A percentile compares a stretch with the other conserved stretches of the same genome.
phyloP scores from a whole-genome alignment of 2,329 filamentous ascomycete species.

The Colletotrichum sansevieriae region DNA sequence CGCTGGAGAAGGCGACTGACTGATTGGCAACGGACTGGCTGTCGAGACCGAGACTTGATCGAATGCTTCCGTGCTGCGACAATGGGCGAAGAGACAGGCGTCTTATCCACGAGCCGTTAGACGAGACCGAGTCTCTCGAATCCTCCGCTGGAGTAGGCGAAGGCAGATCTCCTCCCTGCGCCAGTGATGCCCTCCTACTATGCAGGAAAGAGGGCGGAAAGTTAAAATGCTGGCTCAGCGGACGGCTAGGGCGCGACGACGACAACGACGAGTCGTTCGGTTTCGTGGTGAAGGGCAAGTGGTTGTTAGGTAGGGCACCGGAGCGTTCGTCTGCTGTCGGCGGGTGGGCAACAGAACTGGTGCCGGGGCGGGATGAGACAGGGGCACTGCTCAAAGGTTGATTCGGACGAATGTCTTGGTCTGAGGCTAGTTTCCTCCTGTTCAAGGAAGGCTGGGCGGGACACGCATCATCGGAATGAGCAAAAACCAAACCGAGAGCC shows the following conservation, averaged over 20 bases:
- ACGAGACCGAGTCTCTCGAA: constrained; percentile 70
- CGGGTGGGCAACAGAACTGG: constrained; percentile 55
- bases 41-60: constrained; percentile 75
- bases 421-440: constrained; percentile 42
- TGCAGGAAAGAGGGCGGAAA: constrained; percentile 52
- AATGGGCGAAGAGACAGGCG: constrained; percentile 75
- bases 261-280: constrained; percentile 44
- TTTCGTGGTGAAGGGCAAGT: constrained; percentile 43
- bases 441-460: constrained; percentile 43
- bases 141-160: constrained; percentile 57
- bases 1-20: constrained; percentile 75
- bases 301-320: constrained; percentile 41
- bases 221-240: constrained; percentile 56
- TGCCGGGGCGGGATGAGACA: constrained; percentile 57
- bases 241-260: constrained; percentile 46
- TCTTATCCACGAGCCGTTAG: constrained; percentile 78
- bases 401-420: constrained; percentile 51
- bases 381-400: constrained; percentile 45
- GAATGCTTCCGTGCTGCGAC: constrained; percentile 73
- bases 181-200: constrained; percentile 58
- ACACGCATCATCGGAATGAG: constrained; percentile 61
- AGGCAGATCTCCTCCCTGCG: constrained; percentile 54
- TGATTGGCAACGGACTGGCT: constrained; percentile 71
- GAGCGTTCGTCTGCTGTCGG: constrained; percentile 47
- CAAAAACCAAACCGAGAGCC: constrained; percentile 70